Conservation (phyloP, 140 eudicot species). For the Flaveria floridana region DNA sequence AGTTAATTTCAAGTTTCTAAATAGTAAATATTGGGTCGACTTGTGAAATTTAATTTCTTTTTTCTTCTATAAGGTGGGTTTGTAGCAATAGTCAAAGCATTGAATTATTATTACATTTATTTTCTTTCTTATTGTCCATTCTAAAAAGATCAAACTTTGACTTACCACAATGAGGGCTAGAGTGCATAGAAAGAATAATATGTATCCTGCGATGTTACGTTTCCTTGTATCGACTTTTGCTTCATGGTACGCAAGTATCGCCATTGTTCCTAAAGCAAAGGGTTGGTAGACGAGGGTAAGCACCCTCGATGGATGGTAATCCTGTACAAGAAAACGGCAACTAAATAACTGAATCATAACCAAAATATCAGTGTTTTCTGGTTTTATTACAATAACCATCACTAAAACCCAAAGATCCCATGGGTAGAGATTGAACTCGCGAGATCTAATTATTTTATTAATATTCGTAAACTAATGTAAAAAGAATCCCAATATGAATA, state of each 20-base stretch:
- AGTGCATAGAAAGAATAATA: conserved; percentile 47
- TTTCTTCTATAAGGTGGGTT: too few relatives aligned
- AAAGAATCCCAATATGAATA: background rate
- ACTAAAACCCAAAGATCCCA: too few relatives aligned
- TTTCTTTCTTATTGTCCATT: too few relatives aligned
- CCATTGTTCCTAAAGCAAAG: conserved; percentile 54
- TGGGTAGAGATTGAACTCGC: too few relatives aligned
- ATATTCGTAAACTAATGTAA: background rate
- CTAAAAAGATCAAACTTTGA: background rate
- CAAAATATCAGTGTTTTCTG: background rate
- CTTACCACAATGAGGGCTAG: conserved; percentile 49
- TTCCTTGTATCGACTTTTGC: conserved; percentile 53
- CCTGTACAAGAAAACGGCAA: conserved; percentile 25
- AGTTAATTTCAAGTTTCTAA: too few relatives aligned
- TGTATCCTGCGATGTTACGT: conserved; percentile 62
- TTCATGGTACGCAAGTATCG: conserved; percentile 50
- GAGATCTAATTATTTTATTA: too few relatives aligned
- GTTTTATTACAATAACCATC: too few relatives aligned
- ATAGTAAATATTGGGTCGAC: too few relatives aligned
- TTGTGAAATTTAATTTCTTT: too few relatives aligned
- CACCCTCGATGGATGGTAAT: conserved; percentile 72
- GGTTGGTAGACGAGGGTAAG: conserved; percentile 73
- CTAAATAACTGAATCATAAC: background rate
- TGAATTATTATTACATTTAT: too few relatives aligned
- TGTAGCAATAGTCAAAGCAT: too few relatives aligned